These are phyloP conservation scores for Phytophthora melonis DNA, from an alignment of 352 stramenopile species.

Conservation along the genomic window DNA sequence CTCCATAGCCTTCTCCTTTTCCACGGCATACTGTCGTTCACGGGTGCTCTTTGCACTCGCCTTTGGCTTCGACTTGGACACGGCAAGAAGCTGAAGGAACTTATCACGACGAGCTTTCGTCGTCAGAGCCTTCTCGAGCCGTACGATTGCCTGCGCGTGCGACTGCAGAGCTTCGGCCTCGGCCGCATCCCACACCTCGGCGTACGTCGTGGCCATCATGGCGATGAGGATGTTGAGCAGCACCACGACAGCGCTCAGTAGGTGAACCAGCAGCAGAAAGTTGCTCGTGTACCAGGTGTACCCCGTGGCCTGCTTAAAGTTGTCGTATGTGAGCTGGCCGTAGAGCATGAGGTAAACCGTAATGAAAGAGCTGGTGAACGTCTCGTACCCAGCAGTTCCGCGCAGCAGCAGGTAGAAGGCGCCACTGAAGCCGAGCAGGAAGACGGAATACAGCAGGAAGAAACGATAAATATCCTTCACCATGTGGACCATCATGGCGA, in stretches of 20 bases:
- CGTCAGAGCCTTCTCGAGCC: conserved; percentile 61
- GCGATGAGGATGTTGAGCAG: conserved; percentile 77
- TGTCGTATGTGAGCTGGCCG: conserved; percentile 67
- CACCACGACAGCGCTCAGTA: conserved; percentile 65
- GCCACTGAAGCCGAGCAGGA: conserved; percentile 75
- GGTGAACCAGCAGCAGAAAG: conserved; percentile 61
- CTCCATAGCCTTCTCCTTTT: conserved; percentile 1
- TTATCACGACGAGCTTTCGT: conserved; percentile 44
- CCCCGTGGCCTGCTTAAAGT: conserved; percentile 43
- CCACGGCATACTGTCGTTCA: conserved; percentile 21
- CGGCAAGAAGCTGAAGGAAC: conserved; percentile 49
- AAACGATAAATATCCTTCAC: conserved; percentile 76
- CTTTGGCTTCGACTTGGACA: conserved; percentile 35
- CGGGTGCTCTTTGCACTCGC: conserved; percentile 15
- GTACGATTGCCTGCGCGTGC: conserved; percentile 61
- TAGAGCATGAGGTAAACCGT: conserved; percentile 83
- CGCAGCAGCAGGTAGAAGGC: conserved; percentile 80
- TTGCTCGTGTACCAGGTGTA: conserved; percentile 65
- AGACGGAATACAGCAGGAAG: conserved; percentile 75
- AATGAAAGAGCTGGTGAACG: conserved; percentile 69
- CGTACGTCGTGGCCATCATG: conserved; percentile 80
- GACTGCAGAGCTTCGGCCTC: conserved; percentile 65
- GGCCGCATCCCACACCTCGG: conserved; percentile 64
- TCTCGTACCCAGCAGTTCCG: conserved; percentile 63
- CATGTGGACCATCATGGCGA: conserved; percentile 85